Evolutionary conservation across 2,329 filamentous ascomycete genomes (phyloP).

Genomic region (Alternaria sp.): DNA sequence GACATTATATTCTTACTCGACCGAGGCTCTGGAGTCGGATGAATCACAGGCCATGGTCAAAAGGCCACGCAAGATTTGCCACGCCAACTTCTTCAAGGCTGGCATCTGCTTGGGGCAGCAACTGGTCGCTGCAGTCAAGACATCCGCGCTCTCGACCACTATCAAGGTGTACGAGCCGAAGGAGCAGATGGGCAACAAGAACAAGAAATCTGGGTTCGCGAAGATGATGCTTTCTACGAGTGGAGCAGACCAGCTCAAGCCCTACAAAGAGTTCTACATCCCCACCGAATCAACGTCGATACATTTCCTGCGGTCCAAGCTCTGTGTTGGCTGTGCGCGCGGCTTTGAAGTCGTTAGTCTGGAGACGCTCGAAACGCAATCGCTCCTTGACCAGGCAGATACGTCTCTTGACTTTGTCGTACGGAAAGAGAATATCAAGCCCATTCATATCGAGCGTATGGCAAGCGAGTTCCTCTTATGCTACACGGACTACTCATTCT

Average conservation of each 20-base stretch:
- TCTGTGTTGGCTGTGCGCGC: constrained; percentile 93
- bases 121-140: constrained; percentile 95
- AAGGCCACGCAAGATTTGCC: constrained; percentile 93
- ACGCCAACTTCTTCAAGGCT: constrained; percentile 98
- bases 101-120: constrained; percentile 94
- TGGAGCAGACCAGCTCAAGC: constrained; percentile 92
- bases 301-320: constrained; percentile 94
- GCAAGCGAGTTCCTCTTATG: constrained; percentile 97
- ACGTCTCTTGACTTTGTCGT: constrained; percentile 97
- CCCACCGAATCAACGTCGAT: constrained; percentile 98
- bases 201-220: constrained; percentile 93
- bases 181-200: constrained; percentile 89
- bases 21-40: constrained; percentile 84
- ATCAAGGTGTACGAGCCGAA: constrained; percentile 99
- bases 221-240: constrained; percentile 93
- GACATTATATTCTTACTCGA: constrained; percentile 85
- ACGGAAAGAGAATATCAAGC: constrained; percentile 89
- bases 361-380: constrained; percentile 97
- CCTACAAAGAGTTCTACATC: constrained; percentile 90
- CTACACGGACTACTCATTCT: constrained; percentile 99
- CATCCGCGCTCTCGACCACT: constrained; percentile 87
- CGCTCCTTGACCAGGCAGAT: constrained; percentile 94
- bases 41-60: constrained; percentile 78
- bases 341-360: constrained; percentile 97
- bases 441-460: constrained; percentile 96